A percentile compares a stretch with the other conserved stretches of the same genome.
These are phyloP conservation scores for Cyberlindnera bimundalis DNA, from an alignment of 805 yeast species.

Conservation along the genomic window DNA sequence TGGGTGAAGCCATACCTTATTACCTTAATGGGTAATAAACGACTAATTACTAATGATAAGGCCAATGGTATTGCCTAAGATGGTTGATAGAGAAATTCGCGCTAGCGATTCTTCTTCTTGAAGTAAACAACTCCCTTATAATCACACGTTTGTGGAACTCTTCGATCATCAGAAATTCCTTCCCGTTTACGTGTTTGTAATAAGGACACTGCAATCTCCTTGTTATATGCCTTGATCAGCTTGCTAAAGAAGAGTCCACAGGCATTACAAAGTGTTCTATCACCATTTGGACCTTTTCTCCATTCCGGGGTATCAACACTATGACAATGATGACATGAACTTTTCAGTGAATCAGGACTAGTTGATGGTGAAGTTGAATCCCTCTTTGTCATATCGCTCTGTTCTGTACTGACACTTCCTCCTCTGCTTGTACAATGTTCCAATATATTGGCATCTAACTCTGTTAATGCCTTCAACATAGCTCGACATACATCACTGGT, in stretches of 20 bases:
- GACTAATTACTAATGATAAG: too few relatives aligned
- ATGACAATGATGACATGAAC: constrained; percentile 46
- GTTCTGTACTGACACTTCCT: not conserved
- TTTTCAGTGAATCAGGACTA: not conserved
- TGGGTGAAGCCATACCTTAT: constrained; percentile 26
- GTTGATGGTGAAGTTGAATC: not conserved
- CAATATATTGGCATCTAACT: not conserved
- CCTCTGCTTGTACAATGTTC: not conserved
- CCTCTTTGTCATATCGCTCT: not conserved
- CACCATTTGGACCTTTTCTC: constrained; percentile 79
- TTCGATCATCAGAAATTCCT: not conserved
- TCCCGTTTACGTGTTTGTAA: not conserved
- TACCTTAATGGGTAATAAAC: too few relatives aligned
- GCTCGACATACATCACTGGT: not conserved
- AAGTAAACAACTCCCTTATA: not conserved
- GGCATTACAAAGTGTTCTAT: constrained; percentile 74
- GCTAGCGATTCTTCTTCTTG: not conserved
- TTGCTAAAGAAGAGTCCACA: constrained; percentile 62
- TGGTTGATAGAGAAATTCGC: not conserved
- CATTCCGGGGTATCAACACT: constrained; percentile 71
- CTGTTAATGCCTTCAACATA: not conserved
- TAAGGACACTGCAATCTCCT: not conserved
- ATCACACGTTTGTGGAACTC: not conserved
- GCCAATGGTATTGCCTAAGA: not conserved
- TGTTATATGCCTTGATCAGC: not conserved